A percentile compares a stretch with the other conserved stretches of the same genome.
phyloP scores from a whole-genome alignment of 108 stramenopile species.

The Skeletonema tropicum region DNA sequence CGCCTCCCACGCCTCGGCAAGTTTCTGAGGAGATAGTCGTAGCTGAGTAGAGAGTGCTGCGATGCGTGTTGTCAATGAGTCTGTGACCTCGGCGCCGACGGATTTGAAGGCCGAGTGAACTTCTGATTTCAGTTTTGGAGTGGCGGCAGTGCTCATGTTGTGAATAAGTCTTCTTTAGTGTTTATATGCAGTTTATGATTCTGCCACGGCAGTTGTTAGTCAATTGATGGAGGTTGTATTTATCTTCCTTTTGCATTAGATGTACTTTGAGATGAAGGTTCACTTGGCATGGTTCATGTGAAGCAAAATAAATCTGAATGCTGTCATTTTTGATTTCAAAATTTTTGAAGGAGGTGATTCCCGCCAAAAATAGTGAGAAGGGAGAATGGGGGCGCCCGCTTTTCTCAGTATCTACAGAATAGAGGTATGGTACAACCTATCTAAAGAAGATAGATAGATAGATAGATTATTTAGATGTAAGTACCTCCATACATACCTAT shows the following conservation, averaged over 20 bases:
- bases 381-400: too few species aligned
- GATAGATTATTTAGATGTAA: too few species aligned
- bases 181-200: neutral
- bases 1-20: constrained; percentile 81
- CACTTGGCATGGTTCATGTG: neutral
- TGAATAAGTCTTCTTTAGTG: neutral
- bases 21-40: constrained; percentile 51
- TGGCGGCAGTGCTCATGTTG: constrained; percentile 1
- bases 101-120: constrained; percentile 3
- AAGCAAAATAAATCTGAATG: too few species aligned
- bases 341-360: neutral
- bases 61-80: constrained; percentile 7
- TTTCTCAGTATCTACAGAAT: too few species aligned
- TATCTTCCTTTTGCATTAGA: too few species aligned
- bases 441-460: too few species aligned
- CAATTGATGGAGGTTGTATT: neutral
- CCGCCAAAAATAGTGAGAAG: neutral
- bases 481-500: too few species aligned
- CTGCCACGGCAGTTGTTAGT: neutral
- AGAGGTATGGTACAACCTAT: too few species aligned
- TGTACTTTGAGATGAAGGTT: neutral
- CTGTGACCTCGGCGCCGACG: constrained; percentile 5
- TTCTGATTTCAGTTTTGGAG: constrained; percentile 5
- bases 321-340: too few species aligned
- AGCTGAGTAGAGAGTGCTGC: constrained; percentile 53